Evolutionary conservation across 352 stramenopile species (phyloP), one percentile per base, ranked within the genome.

Genomic region (Pythium sp.): DNA sequence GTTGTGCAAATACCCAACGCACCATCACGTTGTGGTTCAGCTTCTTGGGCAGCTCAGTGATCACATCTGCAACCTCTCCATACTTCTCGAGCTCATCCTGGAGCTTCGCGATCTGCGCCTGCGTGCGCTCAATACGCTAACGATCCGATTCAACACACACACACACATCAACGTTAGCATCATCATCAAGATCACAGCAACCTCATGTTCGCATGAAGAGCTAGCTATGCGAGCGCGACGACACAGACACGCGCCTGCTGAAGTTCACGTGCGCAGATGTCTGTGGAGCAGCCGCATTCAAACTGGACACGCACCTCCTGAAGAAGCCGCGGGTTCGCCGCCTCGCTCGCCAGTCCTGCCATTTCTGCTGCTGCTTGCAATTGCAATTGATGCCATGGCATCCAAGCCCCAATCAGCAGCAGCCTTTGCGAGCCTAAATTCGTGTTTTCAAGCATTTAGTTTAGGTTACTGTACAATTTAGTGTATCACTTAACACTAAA

Each of bases 21-120:
- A 92, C 87, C 87, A 95, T 95, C 11, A 95, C 82, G 12, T 77
- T 69, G 69, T 94, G 88, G 43, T 74, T 75, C n/a, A 95, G 75
- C 74, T 91, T 92, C 67, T 88, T 86, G 8, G 88, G 88, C 58
- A 95, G 67, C 63, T 94, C 86, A 1, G 76, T 34, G 34, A 95
- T 75, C 46, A 79, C 86, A 7, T 74, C 66, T 1, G 76, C 70
- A 9, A 95, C 77, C 46, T 80, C 69, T 20, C 85, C 70, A 55
- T 82, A 88, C 69, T 86, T 74, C 34, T 82, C 74, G 34, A 91
- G 75, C 53, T 84, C 73, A 38, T 83, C 70, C 64, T 91, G 84
- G 30, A 91, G 73, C 66, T 80, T 46, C 34, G 69, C 53, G 34
- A 93, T 72, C 67, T 87, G 56, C 73, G 85, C 72, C 38, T 78